A percentile compares a stretch with the other conserved stretches of the same genome.
Conservation (phyloP, 2,329 filamentous ascomycete species). For the Ceratocystis destructans region DNA sequence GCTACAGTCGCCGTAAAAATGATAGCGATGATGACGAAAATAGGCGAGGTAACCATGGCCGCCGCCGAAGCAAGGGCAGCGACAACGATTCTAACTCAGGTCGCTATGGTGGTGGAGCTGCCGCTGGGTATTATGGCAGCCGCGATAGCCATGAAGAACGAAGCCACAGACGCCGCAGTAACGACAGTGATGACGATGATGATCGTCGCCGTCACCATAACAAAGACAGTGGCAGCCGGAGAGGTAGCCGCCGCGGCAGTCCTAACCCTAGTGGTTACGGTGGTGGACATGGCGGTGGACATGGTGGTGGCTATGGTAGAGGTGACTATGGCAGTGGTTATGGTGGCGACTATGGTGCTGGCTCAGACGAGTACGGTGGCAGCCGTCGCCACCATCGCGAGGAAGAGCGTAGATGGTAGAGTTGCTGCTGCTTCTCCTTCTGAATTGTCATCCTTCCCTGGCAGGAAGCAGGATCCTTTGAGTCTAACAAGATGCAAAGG, state of each 20-base stretch:
- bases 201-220: slow-evolving; percentile 15
- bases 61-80: slow-evolving; percentile 8
- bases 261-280: slow-evolving; percentile 20
- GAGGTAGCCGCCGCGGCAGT: slow-evolving; percentile 23
- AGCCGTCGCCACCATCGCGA: slow-evolving; percentile 14
- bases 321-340: slow-evolving; percentile 21
- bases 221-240: slow-evolving; percentile 17
- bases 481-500: no score
- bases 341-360: slow-evolving; percentile 18
- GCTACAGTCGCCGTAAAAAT: slow-evolving; percentile 24
- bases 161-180: slow-evolving; percentile 21
- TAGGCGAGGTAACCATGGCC: slow-evolving; percentile 7
- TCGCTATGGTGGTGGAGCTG: slow-evolving; percentile 31
- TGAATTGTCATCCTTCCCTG: background rate
- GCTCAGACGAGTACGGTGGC: slow-evolving; percentile 9
- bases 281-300: slow-evolving; percentile 11
- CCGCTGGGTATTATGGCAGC: slow-evolving; percentile 37
- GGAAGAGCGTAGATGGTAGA: slow-evolving; percentile 19
- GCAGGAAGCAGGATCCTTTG: background rate
- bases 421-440: slow-evolving; percentile 10
- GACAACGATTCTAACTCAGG: slow-evolving; percentile 24
- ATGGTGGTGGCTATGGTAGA: slow-evolving; percentile 12
- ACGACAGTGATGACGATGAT: slow-evolving; percentile 21
- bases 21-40: slow-evolving; percentile 11
- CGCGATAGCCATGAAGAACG: slow-evolving; percentile 31